These are phyloP conservation scores for Hyaloperonospora brassicae DNA, from an alignment of 352 stramenopile genomes.

Conservation along the genomic window DNA sequence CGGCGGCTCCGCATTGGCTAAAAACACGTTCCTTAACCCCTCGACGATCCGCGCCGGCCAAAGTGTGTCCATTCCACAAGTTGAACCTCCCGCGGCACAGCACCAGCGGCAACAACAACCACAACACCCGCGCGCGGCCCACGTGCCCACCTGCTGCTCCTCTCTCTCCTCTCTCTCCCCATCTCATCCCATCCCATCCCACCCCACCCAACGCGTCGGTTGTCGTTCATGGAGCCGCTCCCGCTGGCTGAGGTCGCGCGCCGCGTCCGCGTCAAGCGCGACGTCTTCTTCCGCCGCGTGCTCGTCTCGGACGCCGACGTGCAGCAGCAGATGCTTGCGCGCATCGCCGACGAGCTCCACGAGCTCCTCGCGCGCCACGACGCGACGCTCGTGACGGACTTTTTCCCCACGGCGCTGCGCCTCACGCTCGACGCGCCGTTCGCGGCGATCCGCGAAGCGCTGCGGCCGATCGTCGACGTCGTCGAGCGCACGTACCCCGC, in stretches of 20 bases:
- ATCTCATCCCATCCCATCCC: no score
- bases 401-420: slow-evolving; percentile 60
- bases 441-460: slow-evolving; percentile 48
- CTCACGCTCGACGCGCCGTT: slow-evolving; percentile 64
- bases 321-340: slow-evolving; percentile 49
- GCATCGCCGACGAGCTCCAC: slow-evolving; percentile 45
- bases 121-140: no score
- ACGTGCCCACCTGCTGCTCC: no score
- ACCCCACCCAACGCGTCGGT: no score
- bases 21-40: slow-evolving; percentile 1
- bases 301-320: slow-evolving; percentile 52
- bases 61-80: slow-evolving; percentile 39
- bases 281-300: slow-evolving; percentile 77
- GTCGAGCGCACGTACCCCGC: slow-evolving; percentile 40
- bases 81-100: slow-evolving; percentile 23
- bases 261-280: slow-evolving; percentile 57
- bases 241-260: slow-evolving; percentile 37
- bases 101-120: no score
- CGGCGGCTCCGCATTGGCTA: slow-evolving; percentile 12
- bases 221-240: slow-evolving; percentile 17
- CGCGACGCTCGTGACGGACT: slow-evolving; percentile 42
- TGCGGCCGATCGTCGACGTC: slow-evolving; percentile 34
- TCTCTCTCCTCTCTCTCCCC: no score
- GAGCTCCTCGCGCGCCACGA: slow-evolving; percentile 44
- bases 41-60: slow-evolving; percentile 16